Base-by-base conservation (phyloP, 345 rosid genomes). In the Fremontodendron californicum region DNA sequence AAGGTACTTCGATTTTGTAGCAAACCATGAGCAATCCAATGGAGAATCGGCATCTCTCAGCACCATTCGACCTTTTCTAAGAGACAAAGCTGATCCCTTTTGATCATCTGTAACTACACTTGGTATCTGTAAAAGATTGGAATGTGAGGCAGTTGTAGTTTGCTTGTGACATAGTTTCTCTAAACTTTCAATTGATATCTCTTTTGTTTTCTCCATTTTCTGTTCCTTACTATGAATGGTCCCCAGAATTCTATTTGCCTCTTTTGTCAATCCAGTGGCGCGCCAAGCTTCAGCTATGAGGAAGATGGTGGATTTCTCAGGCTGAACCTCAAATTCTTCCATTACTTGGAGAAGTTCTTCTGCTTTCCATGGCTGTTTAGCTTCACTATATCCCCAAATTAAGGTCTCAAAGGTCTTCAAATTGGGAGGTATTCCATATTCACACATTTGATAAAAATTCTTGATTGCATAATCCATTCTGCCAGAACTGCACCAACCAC, bases 331-430 rank as follows among this genome's bases (percentile, higher is more conserved):
- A 62, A 75, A 90, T 29, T 82, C 89, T 84, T 78, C 75, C 90
- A 88, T 88, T 55, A 87, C 76, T 76, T 86, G 88, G 54, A 90
- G 83, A 78, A 86, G 80, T 52, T 88, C 89, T 83, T 88, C 92
- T 3, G 88, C 91, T 85, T 87, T 90, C 92, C 93, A 90, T 71
- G 93, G 93, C 61, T 85, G 89, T 74, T 83, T 86, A 54, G 83
- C 81, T 80, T 86, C 86, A 19, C 82, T 52, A 48, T 84, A 90
- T 74, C 93, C 93, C 86, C 85, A 84, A 69, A 90, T 84, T 69
- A 88, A 37, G 18, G 91, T 87, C 81, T 88, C 91, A 55, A 84
- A 90, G 27, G 90, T 88, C 71, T 85, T 90, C 78, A 88, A 78
- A 79, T 90, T 88, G 9, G 93, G 93, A 48, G 89, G 84, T 63